Evolutionary conservation across 1,284 basidiomycete genomes (phyloP), one percentile per base, ranked within the genome.

Genomic region (Moesziomyces sp.): DNA sequence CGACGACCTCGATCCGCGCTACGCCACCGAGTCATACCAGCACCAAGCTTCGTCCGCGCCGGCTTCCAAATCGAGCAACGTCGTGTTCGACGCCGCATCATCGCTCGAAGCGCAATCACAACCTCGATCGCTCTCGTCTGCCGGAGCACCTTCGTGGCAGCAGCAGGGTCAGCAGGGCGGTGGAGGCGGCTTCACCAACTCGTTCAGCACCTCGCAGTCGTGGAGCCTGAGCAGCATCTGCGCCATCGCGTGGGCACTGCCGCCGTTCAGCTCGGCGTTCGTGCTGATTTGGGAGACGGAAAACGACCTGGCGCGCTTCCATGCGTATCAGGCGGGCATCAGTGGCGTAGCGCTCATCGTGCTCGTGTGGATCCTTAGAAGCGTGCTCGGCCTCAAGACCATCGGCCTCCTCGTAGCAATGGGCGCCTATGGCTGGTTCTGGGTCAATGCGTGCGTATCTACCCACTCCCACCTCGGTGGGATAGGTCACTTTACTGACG

Each of bases 221-320:
- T 73, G 70, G 74, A 77, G 76, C 51, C 43, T 81, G 14, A 71
- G 65, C 55, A 72, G 66, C 50, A 57, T 79, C 53, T 79, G 76
- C 45, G 70, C 71, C 3, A 64, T 66, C 45, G 75, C 77, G 0
- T 81, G 78, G 74, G 74, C 74, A 3, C 53, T 79, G 21, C 76
- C 78, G 6, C 78, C 76, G n/a, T 75, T 81, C 54, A 69, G 70
- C 40, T 71, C 73, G 30, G 75, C 76, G 1, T 52, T 71, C 26
- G 68, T 81, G 21, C 52, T 79, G 30, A 71, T 81, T n/a, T 70
- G 74, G 54, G 77, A 79, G 55, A 81, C 79, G 3, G 76, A 78
- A 52, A 79, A 74, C 47, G 79, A 81, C 42, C 51, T 81, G 21
- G 77, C 78, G 3, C 47, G 79, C 18, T 81, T 81, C 50, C 79